Conservation (phyloP, 495 filamentous ascomycete species). For the Neurospora cerealis region DNA sequence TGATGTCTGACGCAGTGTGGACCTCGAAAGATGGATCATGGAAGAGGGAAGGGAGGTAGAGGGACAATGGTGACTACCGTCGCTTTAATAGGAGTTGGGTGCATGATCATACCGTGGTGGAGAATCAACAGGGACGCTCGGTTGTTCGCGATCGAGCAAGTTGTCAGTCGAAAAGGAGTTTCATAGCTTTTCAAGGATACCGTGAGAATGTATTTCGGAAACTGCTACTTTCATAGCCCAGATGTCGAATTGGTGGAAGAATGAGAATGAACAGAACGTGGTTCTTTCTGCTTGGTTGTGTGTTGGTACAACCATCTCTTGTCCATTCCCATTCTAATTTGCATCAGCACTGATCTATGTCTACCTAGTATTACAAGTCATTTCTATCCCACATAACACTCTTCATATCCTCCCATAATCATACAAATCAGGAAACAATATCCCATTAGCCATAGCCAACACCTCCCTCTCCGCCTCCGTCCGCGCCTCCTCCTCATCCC, state of each 20-base stretch:
- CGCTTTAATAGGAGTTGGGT: neutral
- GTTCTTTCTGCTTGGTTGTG: neutral
- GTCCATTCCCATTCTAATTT: neutral
- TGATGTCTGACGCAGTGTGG: neutral
- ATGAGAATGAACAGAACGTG: neutral
- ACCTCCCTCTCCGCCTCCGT: slow-evolving; percentile 19
- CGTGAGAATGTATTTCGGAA: neutral
- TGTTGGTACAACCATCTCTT: neutral
- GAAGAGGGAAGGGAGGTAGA: neutral
- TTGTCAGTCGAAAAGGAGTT: neutral
- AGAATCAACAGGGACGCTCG: neutral
- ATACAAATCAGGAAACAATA: slow-evolving; percentile 36
- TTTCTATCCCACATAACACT: neutral
- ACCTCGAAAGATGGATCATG: neutral
- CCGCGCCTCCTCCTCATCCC: slow-evolving; percentile 23
- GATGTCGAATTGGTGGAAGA: neutral
- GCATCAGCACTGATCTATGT: neutral
- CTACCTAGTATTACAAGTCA: neutral
- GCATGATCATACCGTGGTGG: neutral
- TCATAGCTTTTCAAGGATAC: neutral
- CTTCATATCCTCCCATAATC: slow-evolving; percentile 6
- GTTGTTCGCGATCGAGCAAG: neutral
- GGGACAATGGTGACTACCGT: neutral
- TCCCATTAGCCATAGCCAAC: slow-evolving; percentile 29
- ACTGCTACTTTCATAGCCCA: neutral